Percentiles rank a stretch among this genome's conserved stretches.
Evolutionary conservation across 1,139 yeast genomes (phyloP).

Genomic region (Saccharomyces pastorianus): DNA sequence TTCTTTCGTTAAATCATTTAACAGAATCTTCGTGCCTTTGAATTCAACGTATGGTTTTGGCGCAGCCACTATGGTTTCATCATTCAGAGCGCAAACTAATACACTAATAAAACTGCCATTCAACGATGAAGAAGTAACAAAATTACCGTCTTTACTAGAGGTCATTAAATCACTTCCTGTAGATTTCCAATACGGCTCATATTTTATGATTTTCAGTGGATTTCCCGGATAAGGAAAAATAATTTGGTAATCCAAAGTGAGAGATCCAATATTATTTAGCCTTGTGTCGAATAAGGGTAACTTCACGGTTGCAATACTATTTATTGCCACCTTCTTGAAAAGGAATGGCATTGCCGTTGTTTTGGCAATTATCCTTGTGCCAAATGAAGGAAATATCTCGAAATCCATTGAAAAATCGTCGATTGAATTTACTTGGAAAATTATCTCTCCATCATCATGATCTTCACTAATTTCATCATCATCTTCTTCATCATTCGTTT

Average conservation of each 20-base stretch:
- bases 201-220: conserved; percentile 82
- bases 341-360: conserved; percentile 63
- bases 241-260: conserved; percentile 70
- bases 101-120: conserved; percentile 72
- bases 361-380: conserved; percentile 85
- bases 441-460: conserved; percentile 58
- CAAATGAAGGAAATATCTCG: conserved; percentile 90
- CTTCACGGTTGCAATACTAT: conserved; percentile 37
- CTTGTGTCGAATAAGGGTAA: conserved; percentile 79
- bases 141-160: conserved; percentile 32
- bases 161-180: conserved; percentile 4
- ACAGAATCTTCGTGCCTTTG: conserved; percentile 43
- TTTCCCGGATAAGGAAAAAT: conserved; percentile 82
- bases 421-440: conserved; percentile 79
- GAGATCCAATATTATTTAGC: conserved; percentile 72
- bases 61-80: conserved; percentile 80
- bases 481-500: conserved; percentile 4
- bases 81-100: conserved; percentile 64
- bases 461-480: conserved; percentile 29
- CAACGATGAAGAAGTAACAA: conserved; percentile 87
- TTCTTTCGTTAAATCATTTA: conserved; percentile 37
- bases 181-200: conserved; percentile 95
- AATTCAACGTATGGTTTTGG: conserved; percentile 61
- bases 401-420: conserved; percentile 76
- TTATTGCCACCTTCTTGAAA: conserved; percentile 36